Evolutionary conservation across 306 rosid genomes (phyloP), one percentile per base, ranked within the genome.

Genomic region (Gastrolobium bilobum): DNA sequence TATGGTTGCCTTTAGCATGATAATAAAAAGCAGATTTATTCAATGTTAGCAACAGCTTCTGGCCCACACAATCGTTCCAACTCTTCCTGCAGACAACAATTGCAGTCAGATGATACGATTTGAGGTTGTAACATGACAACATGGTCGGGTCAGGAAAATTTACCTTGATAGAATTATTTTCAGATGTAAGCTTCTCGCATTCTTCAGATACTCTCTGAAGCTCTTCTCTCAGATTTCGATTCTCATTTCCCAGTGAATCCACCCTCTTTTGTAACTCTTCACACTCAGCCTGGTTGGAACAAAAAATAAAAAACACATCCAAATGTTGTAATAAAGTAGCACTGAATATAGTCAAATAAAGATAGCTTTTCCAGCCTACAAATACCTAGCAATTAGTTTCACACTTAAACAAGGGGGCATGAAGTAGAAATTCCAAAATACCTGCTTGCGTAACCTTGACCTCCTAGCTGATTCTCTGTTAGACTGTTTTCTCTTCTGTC

Each of bases 401-500:
- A 44, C 34, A 8, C 42, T 64, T 43, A 58, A n/a, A 71, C 54
- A 73, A 52, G 57, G 42, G 71, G 30, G 39, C 60, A 56, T 13
- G 42, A 35, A 70, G 29, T 8, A 57, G 67, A 53, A 39, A 30
- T 56, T 14, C 35, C 48, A 43, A 58, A 42, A 26, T 81, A 93
- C 98, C 97, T 91, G 97, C 82, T 93, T 91, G 68, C 98, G 95
- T 64, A 91, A 77, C 83, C 98, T 88, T 78, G 98, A 93, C 86
- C 98, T 88, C 85, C 97, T 81, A 59, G 98, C 98, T 6, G 98
- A 93, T 61, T 93, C 98, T 80, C 98, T 87, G 48, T 93, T 93
- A 20, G 98, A 93, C 82, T 91, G 97, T 87, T 93, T 93, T 85
- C 98, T 87, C 80, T 93, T 93, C 83, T 93, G 98, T 80, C 91